phyloP scores from a whole-genome alignment of 2,329 filamentous ascomycete genomes.

The Dothistroma pini region DNA sequence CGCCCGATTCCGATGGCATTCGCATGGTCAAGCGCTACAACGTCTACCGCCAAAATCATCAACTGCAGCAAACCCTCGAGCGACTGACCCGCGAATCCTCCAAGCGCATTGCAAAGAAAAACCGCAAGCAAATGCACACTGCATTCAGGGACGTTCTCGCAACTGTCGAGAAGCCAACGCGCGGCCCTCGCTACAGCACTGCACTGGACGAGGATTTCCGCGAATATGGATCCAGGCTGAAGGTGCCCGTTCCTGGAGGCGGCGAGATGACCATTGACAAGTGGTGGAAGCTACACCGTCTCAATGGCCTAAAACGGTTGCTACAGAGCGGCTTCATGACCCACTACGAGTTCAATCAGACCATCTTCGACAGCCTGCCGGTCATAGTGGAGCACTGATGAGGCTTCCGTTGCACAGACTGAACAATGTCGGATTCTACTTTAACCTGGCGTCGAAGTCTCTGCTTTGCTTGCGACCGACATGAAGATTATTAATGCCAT shows the following conservation, averaged over 20 bases:
- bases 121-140: constrained; percentile 62
- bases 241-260: constrained; percentile 56
- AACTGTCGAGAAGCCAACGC: constrained; percentile 62
- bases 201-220: constrained; percentile 59
- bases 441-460: not conserved
- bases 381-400: constrained; percentile 30
- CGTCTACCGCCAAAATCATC: constrained; percentile 61
- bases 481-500: not conserved
- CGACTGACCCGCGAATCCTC: constrained; percentile 58
- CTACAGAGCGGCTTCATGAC: constrained; percentile 60
- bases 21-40: constrained; percentile 61
- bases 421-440: not conserved
- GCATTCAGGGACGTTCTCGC: constrained; percentile 64
- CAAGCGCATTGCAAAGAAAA: constrained; percentile 62
- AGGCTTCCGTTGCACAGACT: not conserved
- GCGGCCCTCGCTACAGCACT: constrained; percentile 63
- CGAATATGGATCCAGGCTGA: constrained; percentile 60
- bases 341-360: constrained; percentile 61
- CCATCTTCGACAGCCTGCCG: constrained; percentile 58
- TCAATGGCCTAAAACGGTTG: constrained; percentile 59
- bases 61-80: constrained; percentile 57
- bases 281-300: constrained; percentile 69
- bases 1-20: constrained; percentile 42
- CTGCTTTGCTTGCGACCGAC: not conserved
- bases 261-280: constrained; percentile 61